Conservation (phyloP, 176 grass and related monocot species). For the Phyllostachys edulis region DNA sequence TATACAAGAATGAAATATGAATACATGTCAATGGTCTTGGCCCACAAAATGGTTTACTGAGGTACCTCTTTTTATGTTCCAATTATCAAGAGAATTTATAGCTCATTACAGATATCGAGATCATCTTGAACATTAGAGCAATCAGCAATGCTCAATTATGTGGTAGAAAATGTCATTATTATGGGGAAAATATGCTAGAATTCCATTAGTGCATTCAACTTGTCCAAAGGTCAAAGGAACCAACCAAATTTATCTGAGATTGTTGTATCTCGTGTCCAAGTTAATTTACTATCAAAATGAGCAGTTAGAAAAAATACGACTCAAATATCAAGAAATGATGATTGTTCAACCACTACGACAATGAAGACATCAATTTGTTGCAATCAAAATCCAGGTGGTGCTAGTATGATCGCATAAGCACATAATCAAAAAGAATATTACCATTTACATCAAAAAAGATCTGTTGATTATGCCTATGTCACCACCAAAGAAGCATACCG, state of each 20-base stretch:
- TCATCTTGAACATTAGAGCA: neutral
- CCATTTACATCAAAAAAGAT: constrained; percentile 96
- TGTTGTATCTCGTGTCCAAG: neutral
- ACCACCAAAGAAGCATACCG: constrained; percentile 79
- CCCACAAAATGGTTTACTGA: neutral
- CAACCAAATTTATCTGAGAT: neutral
- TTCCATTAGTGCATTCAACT: neutral
- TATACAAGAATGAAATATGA: neutral
- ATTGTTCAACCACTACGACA: neutral
- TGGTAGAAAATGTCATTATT: too few species aligned
- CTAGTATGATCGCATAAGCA: neutral
- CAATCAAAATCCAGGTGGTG: neutral
- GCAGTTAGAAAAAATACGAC: neutral
- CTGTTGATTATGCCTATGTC: constrained; percentile 78
- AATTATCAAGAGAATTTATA: neutral
- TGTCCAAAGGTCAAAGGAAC: neutral
- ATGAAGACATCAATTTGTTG: neutral
- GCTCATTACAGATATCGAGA: neutral
- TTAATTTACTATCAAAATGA: neutral
- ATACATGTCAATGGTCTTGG: neutral
- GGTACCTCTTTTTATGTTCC: neutral
- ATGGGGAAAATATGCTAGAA: too few species aligned
- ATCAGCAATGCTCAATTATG: neutral
- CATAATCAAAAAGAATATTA: constrained; percentile 29
- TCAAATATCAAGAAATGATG: neutral